phyloP scores from a whole-genome alignment of 2,329 filamentous ascomycete genomes.

The Pezicula carpinea region DNA sequence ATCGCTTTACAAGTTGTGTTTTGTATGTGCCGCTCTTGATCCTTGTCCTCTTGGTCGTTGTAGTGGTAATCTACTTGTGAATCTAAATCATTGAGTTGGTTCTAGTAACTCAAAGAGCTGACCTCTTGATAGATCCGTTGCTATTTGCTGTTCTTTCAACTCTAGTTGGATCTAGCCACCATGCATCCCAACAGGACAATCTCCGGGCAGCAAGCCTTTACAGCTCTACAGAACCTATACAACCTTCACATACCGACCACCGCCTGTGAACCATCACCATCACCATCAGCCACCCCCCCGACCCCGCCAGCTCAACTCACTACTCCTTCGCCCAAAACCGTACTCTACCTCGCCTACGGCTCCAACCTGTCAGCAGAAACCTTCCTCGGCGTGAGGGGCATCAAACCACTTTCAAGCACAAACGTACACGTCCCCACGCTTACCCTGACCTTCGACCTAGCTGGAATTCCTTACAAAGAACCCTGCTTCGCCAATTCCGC shows the following conservation, averaged over 20 bases:
- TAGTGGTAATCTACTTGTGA: no score
- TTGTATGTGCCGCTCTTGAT: no score
- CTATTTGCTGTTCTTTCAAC: neutral
- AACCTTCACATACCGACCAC: neutral
- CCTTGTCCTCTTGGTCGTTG: no score
- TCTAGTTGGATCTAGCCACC: neutral
- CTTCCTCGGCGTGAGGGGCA: constrained; percentile 72
- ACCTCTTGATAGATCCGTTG: neutral
- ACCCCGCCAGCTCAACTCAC: constrained; percentile 12
- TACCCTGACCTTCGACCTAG: constrained; percentile 76
- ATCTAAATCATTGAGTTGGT: no score
- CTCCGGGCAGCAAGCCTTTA: constrained; percentile 2
- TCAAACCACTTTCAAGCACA: constrained; percentile 74
- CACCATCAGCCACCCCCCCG: constrained; percentile 6
- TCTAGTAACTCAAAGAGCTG: no score
- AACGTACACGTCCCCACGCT: constrained; percentile 79
- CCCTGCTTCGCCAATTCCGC: constrained; percentile 89
- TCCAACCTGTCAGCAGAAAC: constrained; percentile 81
- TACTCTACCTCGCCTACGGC: constrained; percentile 84
- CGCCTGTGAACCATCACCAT: neutral
- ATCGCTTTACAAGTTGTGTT: no score
- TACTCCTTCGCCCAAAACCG: constrained; percentile 34
- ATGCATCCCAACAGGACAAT: neutral
- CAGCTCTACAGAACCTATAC: constrained; percentile 8
- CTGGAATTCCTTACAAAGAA: constrained; percentile 80